phyloP scores from a whole-genome alignment of 1,139 yeast species.

The Yamadazyma oceani region DNA sequence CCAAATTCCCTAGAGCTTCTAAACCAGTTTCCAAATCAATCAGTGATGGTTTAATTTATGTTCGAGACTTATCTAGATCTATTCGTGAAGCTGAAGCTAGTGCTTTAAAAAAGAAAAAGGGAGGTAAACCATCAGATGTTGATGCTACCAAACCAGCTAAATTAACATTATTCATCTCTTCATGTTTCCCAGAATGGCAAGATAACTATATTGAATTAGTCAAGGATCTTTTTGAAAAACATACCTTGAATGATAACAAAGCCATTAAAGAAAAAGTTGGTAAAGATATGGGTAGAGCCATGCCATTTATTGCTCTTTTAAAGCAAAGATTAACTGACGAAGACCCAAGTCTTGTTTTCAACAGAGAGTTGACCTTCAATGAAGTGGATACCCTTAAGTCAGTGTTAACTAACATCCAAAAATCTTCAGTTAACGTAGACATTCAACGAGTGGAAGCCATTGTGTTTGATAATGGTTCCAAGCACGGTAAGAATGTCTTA shows the following conservation, averaged over 20 bases:
- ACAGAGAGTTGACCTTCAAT: constrained; percentile 79
- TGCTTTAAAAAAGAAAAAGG: constrained; percentile 88
- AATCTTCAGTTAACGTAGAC: constrained; percentile 64
- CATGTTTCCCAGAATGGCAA: constrained; percentile 97
- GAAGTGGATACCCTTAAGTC: constrained; percentile 70
- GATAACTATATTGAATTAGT: constrained; percentile 81
- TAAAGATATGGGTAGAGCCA: constrained; percentile 89
- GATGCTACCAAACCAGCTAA: constrained; percentile 73
- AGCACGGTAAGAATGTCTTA: constrained; percentile 59
- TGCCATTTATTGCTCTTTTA: constrained; percentile 90
- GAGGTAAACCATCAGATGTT: constrained; percentile 69
- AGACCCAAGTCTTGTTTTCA: constrained; percentile 74
- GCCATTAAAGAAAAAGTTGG: constrained; percentile 63
- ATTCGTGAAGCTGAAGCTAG: constrained; percentile 92
- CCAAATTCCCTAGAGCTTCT: constrained; percentile 74
- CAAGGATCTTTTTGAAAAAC: constrained; percentile 69
- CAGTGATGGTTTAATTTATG: constrained; percentile 71
- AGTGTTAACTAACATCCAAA: constrained; percentile 54
- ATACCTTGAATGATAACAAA: constrained; percentile 60
- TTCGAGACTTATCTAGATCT: constrained; percentile 73
- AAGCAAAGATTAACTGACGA: constrained; percentile 75
- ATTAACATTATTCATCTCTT: constrained; percentile 70
- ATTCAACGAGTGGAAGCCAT: constrained; percentile 53
- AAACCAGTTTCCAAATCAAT: constrained; percentile 63
- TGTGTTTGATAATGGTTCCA: constrained; percentile 62